Conservation (phyloP, 2,329 filamentous ascomycete species). For the Pseudogymnoascus sp. region DNA sequence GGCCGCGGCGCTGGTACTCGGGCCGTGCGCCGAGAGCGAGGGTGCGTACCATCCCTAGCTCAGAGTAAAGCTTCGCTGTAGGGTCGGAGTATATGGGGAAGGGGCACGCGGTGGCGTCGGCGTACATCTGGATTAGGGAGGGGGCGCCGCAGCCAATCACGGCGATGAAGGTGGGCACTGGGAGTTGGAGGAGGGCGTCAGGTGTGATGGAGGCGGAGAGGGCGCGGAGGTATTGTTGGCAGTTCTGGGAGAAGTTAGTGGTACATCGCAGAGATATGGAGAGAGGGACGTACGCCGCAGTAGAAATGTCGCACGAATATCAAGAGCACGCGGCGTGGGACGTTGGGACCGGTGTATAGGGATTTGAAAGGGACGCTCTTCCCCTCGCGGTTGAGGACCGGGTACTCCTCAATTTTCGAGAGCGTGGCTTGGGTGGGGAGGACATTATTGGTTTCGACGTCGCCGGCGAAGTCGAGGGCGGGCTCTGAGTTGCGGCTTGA, state of each 20-base stretch:
- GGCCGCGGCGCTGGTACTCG: conserved; percentile 39
- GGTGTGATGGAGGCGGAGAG: conserved; percentile 25
- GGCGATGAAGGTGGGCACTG: conserved; percentile 32
- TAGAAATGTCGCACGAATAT: conserved; percentile 33
- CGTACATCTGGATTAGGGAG: conserved; percentile 46
- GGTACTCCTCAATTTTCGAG: conserved; percentile 38
- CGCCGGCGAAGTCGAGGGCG: conserved; percentile 47
- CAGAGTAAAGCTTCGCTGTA: conserved; percentile 42
- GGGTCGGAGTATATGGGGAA: conserved; percentile 53
- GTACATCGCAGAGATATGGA: neutral
- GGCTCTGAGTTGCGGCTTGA: conserved; percentile 4
- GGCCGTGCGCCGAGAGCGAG: conserved; percentile 39
- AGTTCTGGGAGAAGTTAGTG: conserved; percentile 22
- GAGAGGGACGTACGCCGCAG: conserved; percentile 24
- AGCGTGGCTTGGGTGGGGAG: conserved; percentile 44
- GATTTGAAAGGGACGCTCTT: conserved; percentile 26
- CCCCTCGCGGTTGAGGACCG: conserved; percentile 26
- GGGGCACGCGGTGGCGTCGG: conserved; percentile 37
- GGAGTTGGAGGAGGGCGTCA: conserved; percentile 25
- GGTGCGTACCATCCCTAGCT: conserved; percentile 45
- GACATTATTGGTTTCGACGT: conserved; percentile 47
- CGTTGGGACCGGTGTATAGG: conserved; percentile 28
- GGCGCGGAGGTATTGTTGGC: conserved; percentile 29
- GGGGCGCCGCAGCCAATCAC: conserved; percentile 50
- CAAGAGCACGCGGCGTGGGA: conserved; percentile 26